phyloP scores from a whole-genome alignment of 1,284 basidiomycete species.

The Sporisorium graminicola region DNA sequence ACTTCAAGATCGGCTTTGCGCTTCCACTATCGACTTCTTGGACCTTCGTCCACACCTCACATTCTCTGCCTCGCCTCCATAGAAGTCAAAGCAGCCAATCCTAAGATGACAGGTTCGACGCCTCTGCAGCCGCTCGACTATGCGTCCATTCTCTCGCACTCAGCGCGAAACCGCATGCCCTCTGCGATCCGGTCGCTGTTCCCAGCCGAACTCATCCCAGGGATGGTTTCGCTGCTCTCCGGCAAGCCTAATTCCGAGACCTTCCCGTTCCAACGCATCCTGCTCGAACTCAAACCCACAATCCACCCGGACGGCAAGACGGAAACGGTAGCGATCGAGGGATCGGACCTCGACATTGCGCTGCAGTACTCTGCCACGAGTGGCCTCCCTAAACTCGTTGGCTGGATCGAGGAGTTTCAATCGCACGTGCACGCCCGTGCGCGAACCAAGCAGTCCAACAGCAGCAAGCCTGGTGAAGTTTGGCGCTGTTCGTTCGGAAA shows the following conservation, averaged over 20 bases:
- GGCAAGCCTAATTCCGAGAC: conserved; percentile 83
- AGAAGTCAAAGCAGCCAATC: neutral
- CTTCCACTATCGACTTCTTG: neutral
- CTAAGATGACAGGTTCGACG: conserved; percentile 9
- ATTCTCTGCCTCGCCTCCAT: neutral
- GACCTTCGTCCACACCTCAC: neutral
- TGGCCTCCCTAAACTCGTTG: conserved; percentile 77
- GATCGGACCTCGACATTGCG: conserved; percentile 65
- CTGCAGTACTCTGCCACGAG: conserved; percentile 77
- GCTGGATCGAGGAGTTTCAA: conserved; percentile 74
- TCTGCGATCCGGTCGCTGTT: conserved; percentile 76
- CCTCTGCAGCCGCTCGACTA: conserved; percentile 23
- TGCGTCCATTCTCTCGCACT: conserved; percentile 17
- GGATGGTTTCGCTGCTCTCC: conserved; percentile 82
- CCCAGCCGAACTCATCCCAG: conserved; percentile 81
- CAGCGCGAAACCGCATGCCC: conserved; percentile 48
- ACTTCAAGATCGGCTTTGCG: neutral
- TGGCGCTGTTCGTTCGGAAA: conserved; percentile 77
- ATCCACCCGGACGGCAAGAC: conserved; percentile 17
- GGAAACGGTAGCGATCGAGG: conserved; percentile 64
- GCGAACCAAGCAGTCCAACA: neutral
- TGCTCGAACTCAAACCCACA: conserved; percentile 72
- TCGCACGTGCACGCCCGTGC: conserved; percentile 76
- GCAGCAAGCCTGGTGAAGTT: conserved; percentile 64
- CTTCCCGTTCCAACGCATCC: conserved; percentile 86